These are phyloP conservation scores for Ramalina intermedia DNA, from an alignment of 495 filamentous ascomycete genomes.

Conservation along the genomic window DNA sequence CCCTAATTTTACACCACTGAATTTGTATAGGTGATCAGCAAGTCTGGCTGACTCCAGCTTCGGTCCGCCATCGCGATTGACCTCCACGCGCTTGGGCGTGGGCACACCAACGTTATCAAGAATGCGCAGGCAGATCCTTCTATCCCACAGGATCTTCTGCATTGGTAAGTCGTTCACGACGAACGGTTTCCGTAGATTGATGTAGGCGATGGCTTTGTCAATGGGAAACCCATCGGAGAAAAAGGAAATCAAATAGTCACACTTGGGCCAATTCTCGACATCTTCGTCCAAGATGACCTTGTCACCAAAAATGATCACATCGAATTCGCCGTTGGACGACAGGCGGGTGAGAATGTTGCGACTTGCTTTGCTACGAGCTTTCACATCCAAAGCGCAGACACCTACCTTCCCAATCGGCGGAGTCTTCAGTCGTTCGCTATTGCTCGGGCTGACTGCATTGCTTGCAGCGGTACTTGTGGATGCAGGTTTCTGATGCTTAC, in stretches of 20 bases:
- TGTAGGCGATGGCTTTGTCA: slow-evolving; percentile 93
- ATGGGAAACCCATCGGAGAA: slow-evolving; percentile 95
- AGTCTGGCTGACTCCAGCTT: slow-evolving; percentile 58
- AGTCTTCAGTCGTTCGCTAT: slow-evolving; percentile 14
- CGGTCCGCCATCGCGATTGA: slow-evolving; percentile 89
- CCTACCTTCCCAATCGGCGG: slow-evolving; percentile 53
- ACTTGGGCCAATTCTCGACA: slow-evolving; percentile 55
- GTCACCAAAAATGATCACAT: slow-evolving; percentile 93
- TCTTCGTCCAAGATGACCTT: slow-evolving; percentile 95
- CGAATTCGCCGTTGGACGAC: slow-evolving; percentile 80
- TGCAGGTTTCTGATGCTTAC: slow-evolving; percentile 51
- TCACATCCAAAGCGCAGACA: slow-evolving; percentile 88
- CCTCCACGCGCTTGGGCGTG: slow-evolving; percentile 78
- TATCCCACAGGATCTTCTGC: slow-evolving; percentile 97
- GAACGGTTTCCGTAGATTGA: slow-evolving; percentile 79
- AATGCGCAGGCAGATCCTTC: slow-evolving; percentile 73
- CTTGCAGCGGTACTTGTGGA: slow-evolving; percentile 65
- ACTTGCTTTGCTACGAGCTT: slow-evolving; percentile 91
- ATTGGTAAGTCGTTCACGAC: slow-evolving; percentile 96
- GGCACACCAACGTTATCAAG: slow-evolving; percentile 79
- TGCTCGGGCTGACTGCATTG: slow-evolving; percentile 34
- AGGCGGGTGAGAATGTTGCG: slow-evolving; percentile 87
- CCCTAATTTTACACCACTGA: slow-evolving; percentile 66
- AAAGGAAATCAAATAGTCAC: slow-evolving; percentile 94
- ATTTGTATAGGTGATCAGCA: slow-evolving; percentile 58